Evolutionary conservation across 257 asterid species (phyloP).

Genomic region (Lycium ferocissimum): DNA sequence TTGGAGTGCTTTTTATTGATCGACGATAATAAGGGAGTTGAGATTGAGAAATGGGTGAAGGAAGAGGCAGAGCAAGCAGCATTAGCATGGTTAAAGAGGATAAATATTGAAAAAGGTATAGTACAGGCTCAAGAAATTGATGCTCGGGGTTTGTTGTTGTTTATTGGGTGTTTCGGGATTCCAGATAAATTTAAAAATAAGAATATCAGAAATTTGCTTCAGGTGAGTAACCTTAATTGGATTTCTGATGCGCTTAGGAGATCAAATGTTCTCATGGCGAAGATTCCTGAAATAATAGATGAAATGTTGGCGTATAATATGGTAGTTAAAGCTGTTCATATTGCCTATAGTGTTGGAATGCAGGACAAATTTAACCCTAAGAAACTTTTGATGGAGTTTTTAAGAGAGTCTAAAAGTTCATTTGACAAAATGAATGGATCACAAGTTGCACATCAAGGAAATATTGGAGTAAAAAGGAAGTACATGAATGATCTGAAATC

Average conservation of each 20-base stretch:
- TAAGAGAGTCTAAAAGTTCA: constrained; percentile 57
- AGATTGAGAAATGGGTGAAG: constrained; percentile 51
- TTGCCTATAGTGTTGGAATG: constrained; percentile 62
- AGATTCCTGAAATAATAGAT: constrained; percentile 64
- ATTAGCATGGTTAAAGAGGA: constrained; percentile 72
- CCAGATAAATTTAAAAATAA: constrained; percentile 55
- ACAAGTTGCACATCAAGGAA: constrained; percentile 52
- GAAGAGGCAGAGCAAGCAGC: constrained; percentile 68
- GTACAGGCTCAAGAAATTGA: constrained; percentile 60
- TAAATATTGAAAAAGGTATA: constrained; percentile 77
- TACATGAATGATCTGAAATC: constrained; percentile 57
- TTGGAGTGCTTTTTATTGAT: constrained; percentile 66
- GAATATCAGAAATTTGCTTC: constrained; percentile 66
- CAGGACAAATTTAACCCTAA: constrained; percentile 63
- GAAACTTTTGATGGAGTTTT: constrained; percentile 55
- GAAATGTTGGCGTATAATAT: constrained; percentile 57
- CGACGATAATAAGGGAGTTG: constrained; percentile 22
- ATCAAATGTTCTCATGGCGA: constrained; percentile 59
- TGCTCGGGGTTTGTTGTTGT: constrained; percentile 79
- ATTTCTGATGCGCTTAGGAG: constrained; percentile 54
- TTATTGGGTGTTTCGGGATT: constrained; percentile 74
- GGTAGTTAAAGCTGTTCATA: constrained; percentile 82
- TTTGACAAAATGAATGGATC: constrained; percentile 41
- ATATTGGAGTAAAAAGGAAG: constrained; percentile 68
- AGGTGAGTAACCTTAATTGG: constrained; percentile 47